Conservation (phyloP, 768 basidiomycete genomes). For the Xerocomus potaroensis region DNA sequence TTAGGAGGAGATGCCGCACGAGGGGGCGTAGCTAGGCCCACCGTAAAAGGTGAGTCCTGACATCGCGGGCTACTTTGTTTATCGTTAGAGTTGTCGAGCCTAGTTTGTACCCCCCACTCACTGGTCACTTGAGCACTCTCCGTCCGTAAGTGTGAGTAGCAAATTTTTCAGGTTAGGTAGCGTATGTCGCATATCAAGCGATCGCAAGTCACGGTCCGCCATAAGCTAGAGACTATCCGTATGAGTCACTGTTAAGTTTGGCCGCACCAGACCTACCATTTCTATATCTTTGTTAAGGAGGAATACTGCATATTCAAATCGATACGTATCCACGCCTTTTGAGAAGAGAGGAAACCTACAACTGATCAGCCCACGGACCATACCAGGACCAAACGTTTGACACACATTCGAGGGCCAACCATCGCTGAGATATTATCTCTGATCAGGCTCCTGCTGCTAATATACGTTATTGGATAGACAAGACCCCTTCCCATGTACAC, state of each 20-base stretch:
- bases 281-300: constrained; percentile 97
- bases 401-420: constrained; percentile 92
- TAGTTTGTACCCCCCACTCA: constrained; percentile 31
- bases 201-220: constrained; percentile 82
- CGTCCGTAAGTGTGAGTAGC: constrained; percentile 77
- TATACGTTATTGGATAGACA: constrained; percentile 85
- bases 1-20: constrained; percentile 14
- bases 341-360: constrained; percentile 91
- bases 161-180: constrained; percentile 95
- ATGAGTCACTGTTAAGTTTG: not conserved
- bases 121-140: constrained; percentile 48
- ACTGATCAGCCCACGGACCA: constrained; percentile 8
- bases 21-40: constrained; percentile 24
- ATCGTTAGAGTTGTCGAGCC: constrained; percentile 8
- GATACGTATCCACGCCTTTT: constrained; percentile 91
- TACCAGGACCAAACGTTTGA: constrained; percentile 13
- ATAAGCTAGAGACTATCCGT: constrained; percentile 61
- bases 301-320: constrained; percentile 97
- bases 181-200: constrained; percentile 92
- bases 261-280: constrained; percentile 47
- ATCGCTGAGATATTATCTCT: constrained; percentile 91
- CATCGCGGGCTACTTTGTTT: constrained; percentile 14
- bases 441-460: constrained; percentile 88
- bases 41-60: constrained; percentile 20
- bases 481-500: constrained; percentile 71